phyloP scores from a whole-genome alignment of 2,329 filamentous ascomycete species.

The Fusarium bactridioides region DNA sequence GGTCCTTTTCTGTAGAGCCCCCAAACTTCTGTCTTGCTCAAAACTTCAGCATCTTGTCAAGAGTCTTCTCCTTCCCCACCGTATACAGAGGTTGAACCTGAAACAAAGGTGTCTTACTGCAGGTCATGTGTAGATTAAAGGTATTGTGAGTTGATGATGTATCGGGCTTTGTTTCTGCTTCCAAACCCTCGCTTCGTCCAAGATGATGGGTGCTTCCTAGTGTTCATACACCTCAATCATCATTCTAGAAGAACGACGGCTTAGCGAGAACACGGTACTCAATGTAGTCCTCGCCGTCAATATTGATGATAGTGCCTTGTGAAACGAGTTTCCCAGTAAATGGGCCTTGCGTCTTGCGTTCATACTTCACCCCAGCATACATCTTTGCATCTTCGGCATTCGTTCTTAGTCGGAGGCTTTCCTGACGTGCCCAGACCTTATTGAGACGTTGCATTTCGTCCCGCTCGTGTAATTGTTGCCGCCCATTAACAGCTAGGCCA shows the following conservation, averaged over 20 bases:
- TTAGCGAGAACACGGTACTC: conserved; percentile 72
- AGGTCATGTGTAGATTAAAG: neutral
- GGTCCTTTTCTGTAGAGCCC: conserved; percentile 14
- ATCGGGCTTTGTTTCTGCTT: neutral
- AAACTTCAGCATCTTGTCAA: conserved; percentile 9
- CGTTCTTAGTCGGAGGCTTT: conserved; percentile 54
- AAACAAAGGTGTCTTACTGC: neutral
- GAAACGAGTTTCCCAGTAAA: conserved; percentile 71
- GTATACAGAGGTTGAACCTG: conserved; percentile 13
- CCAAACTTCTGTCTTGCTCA: conserved; percentile 9
- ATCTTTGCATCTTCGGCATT: conserved; percentile 63
- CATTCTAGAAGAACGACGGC: conserved; percentile 63
- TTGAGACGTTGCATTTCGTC: conserved; percentile 61
- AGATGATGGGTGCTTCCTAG: neutral
- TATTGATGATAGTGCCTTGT: conserved; percentile 67
- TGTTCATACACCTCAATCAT: too few relatives aligned
- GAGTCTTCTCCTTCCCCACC: conserved; percentile 12
- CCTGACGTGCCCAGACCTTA: conserved; percentile 64
- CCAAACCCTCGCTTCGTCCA: neutral
- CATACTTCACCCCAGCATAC: conserved; percentile 67
- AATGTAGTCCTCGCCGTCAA: conserved; percentile 73
- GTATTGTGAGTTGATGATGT: neutral
- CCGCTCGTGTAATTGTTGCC: conserved; percentile 54
- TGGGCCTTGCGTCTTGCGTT: conserved; percentile 66
- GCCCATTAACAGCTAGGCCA: conserved; percentile 38